Evolutionary conservation across 2,329 filamentous ascomycete species (phyloP), one percentile per base, ranked within the genome.

Genomic region (Emmonsiellopsis sp.): DNA sequence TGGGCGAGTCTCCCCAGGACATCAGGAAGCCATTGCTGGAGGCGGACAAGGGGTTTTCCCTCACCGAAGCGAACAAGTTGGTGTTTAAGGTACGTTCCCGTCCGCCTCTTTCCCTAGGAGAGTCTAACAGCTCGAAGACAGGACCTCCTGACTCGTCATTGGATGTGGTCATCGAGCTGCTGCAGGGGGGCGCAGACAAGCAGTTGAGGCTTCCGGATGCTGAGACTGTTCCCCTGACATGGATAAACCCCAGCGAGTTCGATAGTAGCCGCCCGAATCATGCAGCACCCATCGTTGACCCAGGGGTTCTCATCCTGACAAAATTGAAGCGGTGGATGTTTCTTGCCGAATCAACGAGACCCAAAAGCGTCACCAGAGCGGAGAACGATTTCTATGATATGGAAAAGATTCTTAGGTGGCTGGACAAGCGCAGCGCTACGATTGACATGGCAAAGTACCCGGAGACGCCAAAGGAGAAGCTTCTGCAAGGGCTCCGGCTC

Each of bases 241-340:
- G 8, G 10, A 43, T 47, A 13, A 48, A 40, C 11, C 49, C 49
- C 0, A 36, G 36, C 27, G 39, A 43, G n/a, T 33, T 43, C 48
- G 47, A 50, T 8, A 7, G 9, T n/a, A 42, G 31, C 42, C 44
- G 44, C 31, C 17, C 36, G 34, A 45, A 54, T 31, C 21, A 21
- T 11, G 2, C 31, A 57, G 55, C 55, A 13, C 53, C 53, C 27
- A 48, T 55, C 17, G 10, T 57, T 6, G 43, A 50, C 17, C 55
- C 55, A 6, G 34, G 36, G 21, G 50, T 55, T 6, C 36, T 57
- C 17, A 11, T 53, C 8, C 46, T 57, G 6, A 57, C 55, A 2
- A 57, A 57, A 27, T n/a, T 57, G 14, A 57, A 57, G 37, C 32
- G 53, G 17, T 55, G 53, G 55, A 53, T 53, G 53, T 53, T 50